These are phyloP conservation scores for Colletotrichum sojae DNA, from an alignment of 2,329 filamentous ascomycete genomes.

Conservation along the genomic window DNA sequence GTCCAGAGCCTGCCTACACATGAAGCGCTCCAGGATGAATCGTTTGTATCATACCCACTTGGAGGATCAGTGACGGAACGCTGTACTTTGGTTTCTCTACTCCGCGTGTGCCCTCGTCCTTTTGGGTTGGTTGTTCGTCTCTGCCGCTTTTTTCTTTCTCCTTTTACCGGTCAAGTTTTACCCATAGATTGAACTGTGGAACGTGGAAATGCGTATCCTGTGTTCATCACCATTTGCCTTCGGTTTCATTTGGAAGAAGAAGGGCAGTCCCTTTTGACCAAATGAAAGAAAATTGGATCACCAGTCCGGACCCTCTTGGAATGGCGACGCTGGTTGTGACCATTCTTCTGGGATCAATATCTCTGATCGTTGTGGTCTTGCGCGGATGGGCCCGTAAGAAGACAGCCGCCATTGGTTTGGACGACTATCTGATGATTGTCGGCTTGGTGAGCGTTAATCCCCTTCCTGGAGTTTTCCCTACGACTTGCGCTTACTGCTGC, in stretches of 20 bases:
- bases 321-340: slow-evolving; percentile 14
- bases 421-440: slow-evolving; percentile 1
- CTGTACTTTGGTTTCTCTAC: no score
- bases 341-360: background rate
- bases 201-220: no score
- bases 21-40: no score
- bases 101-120: no score
- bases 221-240: background rate
- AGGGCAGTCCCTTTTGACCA: slow-evolving; percentile 10
- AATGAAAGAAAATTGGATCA: slow-evolving; percentile 15
- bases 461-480: background rate
- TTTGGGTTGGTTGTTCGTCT: no score
- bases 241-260: background rate
- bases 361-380: background rate
- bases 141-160: no score
- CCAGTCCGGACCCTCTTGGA: background rate
- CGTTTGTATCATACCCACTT: no score
- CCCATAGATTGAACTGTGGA: no score
- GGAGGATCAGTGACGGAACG: no score
- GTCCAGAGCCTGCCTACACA: no score
- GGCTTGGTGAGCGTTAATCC: background rate
- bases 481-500: background rate
- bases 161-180: no score
- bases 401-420: slow-evolving; percentile 1
- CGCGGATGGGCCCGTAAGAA: slow-evolving; percentile 1